Evolutionary conservation across 2,329 filamentous ascomycete genomes (phyloP), one percentile per base, ranked within the genome.

Genomic region (Ophiognomonia clavigignenti-juglandacearum): DNA sequence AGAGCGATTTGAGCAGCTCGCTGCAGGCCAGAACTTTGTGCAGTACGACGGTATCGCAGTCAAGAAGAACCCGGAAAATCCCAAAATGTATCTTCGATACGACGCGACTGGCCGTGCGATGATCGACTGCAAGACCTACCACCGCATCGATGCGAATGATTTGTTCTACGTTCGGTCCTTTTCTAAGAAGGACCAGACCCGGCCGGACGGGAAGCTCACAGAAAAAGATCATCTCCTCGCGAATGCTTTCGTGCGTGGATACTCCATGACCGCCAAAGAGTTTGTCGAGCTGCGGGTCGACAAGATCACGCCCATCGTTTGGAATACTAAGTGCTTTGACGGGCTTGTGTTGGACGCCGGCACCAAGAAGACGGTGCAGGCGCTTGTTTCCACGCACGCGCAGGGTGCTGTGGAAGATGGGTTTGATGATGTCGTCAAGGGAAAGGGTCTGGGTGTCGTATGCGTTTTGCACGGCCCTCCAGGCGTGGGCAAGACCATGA

Each of bases 401-500:
- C n/a, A n/a, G n/a, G n/a, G n/a, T n/a, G n/a, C n/a, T n/a, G n/a
- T n/a, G n/a, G n/a, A n/a, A n/a, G n/a, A n/a, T n/a, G n/a, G n/a
- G n/a, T n/a, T n/a, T n/a, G n/a, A n/a, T n/a, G n/a, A n/a, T n/a
- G n/a, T n/a, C n/a, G n/a, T n/a, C n/a, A n/a, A n/a, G n/a, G n/a
- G n/a, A n/a, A n/a, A n/a, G n/a, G n/a, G n/a, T n/a, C n/a, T n/a
- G n/a, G n/a, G n/a, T n/a, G n/a, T n/a, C n/a, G 47, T 57, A 14
- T 51, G 52, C 3, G 57, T 63, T 1, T 54, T 62, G 1, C 57
- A 60, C 40, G 59, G 61, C 3, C 59, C 60, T 14, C 63, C 63
- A 1, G 64, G 63, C 16, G 56, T 62, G 11, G 64, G 63, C 1
- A 67, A 67, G 48, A 67, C 64, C 4, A 50, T 66, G 38, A 66